Base-by-base conservation (phyloP, 2,329 filamentous ascomycete species). In the Bipolaris bicolor region DNA sequence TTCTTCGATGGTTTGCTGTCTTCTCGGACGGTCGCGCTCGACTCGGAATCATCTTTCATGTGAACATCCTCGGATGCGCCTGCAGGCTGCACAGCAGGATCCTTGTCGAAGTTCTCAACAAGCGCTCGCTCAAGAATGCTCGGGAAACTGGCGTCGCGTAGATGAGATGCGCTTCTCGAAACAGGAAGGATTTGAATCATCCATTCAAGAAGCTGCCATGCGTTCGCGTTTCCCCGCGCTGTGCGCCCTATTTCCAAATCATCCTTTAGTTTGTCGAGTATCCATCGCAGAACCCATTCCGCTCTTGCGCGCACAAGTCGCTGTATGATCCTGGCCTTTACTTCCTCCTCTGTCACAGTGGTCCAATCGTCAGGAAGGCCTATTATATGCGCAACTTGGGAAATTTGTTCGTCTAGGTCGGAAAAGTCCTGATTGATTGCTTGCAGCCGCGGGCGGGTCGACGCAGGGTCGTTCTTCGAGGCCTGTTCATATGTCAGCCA, bases 61-160 rank as follows among this genome's bases (percentile, higher is more conserved):
- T 63, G 56, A 3, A 52, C 44, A 6, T 68, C 53, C 1, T 62
- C 54, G n/a, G 44, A 43, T 7, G 40, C 33, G 22, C 55, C 6
- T 10, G 52, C 24, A 22, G 56, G 46, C 18, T 57, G 60, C 3
- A 37, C 36, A 3, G 48, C 49, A 7, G 51, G 36, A 18, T 62
- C 57, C 13, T 58, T 48, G 49, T 64, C 67, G 45, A 73, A 75
- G 60, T 71, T 69, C 48, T 92, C 88, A 46, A 85, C 81, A 46
- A 92, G 76, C 0, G 88, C 85, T 65, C 86, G 84, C 65, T 88
- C 86, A 40, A 96, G 73, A 9, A 91, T 84, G 1, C 78, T 76
- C 33, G 90, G 77, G 51, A 96, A 91, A 44, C 86, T 83, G 55
- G 88, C 82, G 56, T 92, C 88, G 20, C 86, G 87, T 6, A 96